These are phyloP conservation scores for Blakeslea trispora DNA, from an alignment of 371 early-diverging fungal genomes.

Conservation along the genomic window DNA sequence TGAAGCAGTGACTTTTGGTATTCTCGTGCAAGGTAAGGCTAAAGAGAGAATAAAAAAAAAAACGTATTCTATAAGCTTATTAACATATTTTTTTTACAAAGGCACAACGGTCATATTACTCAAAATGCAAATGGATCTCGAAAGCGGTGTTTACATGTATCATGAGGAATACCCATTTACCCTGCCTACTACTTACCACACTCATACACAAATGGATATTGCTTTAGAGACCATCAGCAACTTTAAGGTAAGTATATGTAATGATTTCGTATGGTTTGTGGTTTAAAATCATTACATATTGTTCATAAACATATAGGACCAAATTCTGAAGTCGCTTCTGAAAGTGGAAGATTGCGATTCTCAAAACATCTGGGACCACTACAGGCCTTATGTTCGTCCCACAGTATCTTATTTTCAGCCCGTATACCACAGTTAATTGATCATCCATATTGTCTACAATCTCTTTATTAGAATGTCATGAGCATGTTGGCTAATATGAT, in stretches of 20 bases:
- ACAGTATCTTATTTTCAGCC: conserved; percentile 13
- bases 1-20: conserved; percentile 18
- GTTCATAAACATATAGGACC: conserved; percentile 13
- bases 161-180: conserved; percentile 9
- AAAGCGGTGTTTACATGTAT: conserved; percentile 21
- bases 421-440: conserved; percentile 10
- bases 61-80: conserved; percentile 11
- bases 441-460: too few relatives aligned
- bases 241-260: conserved; percentile 13
- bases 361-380: conserved; percentile 5
- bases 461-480: too few relatives aligned
- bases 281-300: conserved; percentile 14
- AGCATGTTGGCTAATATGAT: too few relatives aligned
- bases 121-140: conserved; percentile 18
- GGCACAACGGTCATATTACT: conserved; percentile 16
- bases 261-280: too few relatives aligned
- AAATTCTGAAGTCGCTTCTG: conserved; percentile 9
- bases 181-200: conserved; percentile 12
- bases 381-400: conserved; percentile 14
- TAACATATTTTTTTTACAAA: conserved; percentile 21
- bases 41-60: conserved; percentile 7
- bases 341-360: conserved; percentile 7
- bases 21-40: conserved; percentile 19
- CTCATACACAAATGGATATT: conserved; percentile 13
- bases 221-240: conserved; percentile 11